Evolutionary conservation across 257 asterid genomes (phyloP).

Genomic region (Nicotiana paniculata): DNA sequence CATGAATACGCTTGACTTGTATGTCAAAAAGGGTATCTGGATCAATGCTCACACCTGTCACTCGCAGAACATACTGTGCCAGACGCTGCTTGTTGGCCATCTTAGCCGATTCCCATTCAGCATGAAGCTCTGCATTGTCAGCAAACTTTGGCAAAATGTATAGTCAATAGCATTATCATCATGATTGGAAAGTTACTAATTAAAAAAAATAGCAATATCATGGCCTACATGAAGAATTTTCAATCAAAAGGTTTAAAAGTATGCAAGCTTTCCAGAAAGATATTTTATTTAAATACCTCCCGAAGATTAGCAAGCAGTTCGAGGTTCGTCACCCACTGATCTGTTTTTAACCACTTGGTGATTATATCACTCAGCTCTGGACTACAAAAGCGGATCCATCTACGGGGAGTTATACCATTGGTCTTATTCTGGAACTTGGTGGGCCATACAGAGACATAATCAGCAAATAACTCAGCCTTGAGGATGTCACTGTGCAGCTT

Average conservation of each 20-base stretch:
- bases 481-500: constrained; percentile 95
- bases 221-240: constrained; percentile 3
- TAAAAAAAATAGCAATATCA: not conserved
- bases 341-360: constrained; percentile 97
- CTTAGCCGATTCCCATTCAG: constrained; percentile 93
- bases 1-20: constrained; percentile 98
- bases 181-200: too few relatives aligned
- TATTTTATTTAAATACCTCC: constrained; percentile 47
- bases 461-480: constrained; percentile 74
- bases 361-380: constrained; percentile 91
- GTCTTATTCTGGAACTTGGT: constrained; percentile 94
- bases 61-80: constrained; percentile 66
- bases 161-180: not conserved
- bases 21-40: constrained; percentile 89
- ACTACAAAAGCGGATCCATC: constrained; percentile 93
- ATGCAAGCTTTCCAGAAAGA: not conserved
- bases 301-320: constrained; percentile 77
- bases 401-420: constrained; percentile 97
- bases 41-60: constrained; percentile 77
- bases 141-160: constrained; percentile 49
- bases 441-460: constrained; percentile 96
- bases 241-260: not conserved
- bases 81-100: constrained; percentile 83
- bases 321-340: constrained; percentile 87
- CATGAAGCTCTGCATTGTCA: constrained; percentile 65